Evolutionary conservation across 2,329 filamentous ascomycete genomes (phyloP).

Genomic region (Cladophialophora bantiana): DNA sequence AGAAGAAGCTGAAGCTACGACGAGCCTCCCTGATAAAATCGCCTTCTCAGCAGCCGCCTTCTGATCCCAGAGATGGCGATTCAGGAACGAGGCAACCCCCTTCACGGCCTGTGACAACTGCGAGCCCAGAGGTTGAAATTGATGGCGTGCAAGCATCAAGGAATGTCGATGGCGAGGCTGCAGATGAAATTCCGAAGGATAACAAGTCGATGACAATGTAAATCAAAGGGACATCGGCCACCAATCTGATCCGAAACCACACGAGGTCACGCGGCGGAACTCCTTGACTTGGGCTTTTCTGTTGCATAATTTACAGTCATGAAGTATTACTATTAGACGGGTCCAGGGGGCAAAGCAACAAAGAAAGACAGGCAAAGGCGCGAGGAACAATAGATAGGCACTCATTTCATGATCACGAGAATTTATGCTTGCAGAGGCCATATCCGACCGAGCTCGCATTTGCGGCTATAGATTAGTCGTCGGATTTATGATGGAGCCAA

Average conservation of each 20-base stretch:
- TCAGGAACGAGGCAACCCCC: neutral
- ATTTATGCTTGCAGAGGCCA: neutral
- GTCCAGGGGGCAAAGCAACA: neutral
- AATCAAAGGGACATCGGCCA: neutral
- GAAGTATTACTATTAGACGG: slow-evolving; percentile 6
- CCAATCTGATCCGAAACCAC: neutral
- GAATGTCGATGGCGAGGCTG: neutral
- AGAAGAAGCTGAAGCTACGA: slow-evolving; percentile 56
- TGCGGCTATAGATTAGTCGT: too few species aligned
- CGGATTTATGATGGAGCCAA: too few species aligned
- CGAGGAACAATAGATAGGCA: slow-evolving; percentile 8
- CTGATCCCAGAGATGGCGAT: slow-evolving; percentile 10
- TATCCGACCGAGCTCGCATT: too few species aligned
- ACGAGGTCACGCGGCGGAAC: neutral
- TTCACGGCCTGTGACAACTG: neutral
- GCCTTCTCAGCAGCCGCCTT: slow-evolving; percentile 16
- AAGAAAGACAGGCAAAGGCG: slow-evolving; percentile 1
- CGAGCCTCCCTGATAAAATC: slow-evolving; percentile 34
- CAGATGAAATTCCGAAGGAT: neutral
- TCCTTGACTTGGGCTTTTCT: neutral
- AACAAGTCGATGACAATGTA: neutral
- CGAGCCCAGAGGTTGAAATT: neutral
- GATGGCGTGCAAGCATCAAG: neutral
- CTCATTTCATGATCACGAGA: neutral
- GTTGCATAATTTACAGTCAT: neutral